Evolutionary conservation across 176 grass and related monocot genomes (phyloP).

Genomic region (Rhynchospora pubera): DNA sequence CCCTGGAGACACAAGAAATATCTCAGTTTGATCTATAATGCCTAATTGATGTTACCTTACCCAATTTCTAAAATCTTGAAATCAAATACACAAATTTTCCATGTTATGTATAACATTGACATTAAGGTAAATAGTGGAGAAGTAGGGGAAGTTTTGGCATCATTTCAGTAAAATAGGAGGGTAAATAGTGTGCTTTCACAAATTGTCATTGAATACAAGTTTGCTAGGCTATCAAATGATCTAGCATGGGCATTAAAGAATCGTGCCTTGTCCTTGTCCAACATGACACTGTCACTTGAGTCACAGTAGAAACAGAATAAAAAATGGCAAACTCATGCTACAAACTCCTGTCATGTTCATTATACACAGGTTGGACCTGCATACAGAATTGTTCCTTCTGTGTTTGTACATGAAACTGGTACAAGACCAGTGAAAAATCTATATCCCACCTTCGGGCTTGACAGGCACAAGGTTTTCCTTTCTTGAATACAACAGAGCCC

Average conservation of each 20-base stretch:
- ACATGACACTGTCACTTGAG: background rate
- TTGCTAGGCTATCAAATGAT: background rate
- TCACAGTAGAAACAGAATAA: background rate
- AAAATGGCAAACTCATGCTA: background rate
- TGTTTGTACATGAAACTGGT: background rate
- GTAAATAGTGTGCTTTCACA: background rate
- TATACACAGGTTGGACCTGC: background rate
- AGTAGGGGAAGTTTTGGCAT: background rate
- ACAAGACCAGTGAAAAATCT: background rate
- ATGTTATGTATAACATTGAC: too few relatives aligned
- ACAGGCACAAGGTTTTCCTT: constrained; percentile 91
- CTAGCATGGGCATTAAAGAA: background rate
- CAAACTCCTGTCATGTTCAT: background rate
- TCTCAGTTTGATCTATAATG: background rate
- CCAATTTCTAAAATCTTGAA: background rate
- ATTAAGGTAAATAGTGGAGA: background rate
- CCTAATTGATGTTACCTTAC: background rate
- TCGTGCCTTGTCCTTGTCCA: background rate
- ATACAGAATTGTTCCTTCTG: background rate
- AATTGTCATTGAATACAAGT: background rate
- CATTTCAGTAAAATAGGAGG: background rate
- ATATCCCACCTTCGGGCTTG: constrained; percentile 77
- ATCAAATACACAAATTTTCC: background rate
- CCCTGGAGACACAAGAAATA: background rate
- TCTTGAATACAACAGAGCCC: constrained; percentile 85